Evolutionary conservation across 2,329 filamentous ascomycete species (phyloP).

Genomic region (Colletotrichum sp.): DNA sequence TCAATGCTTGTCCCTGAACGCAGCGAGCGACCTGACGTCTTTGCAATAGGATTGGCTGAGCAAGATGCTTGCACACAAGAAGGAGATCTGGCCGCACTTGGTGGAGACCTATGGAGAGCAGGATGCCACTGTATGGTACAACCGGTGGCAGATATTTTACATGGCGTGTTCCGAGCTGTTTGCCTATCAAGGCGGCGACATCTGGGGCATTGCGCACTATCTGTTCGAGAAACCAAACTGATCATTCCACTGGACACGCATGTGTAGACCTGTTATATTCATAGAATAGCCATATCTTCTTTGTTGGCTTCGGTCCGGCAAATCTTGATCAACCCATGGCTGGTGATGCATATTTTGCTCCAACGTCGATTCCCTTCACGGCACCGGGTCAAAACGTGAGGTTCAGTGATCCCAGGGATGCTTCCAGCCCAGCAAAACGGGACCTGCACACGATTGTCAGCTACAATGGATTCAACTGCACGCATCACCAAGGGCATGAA

Average conservation of each 20-base stretch:
- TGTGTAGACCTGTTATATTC: not conserved
- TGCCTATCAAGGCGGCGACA: slow-evolving; percentile 67
- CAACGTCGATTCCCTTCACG: not conserved
- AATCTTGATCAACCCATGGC: not conserved
- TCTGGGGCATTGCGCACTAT: slow-evolving; percentile 72
- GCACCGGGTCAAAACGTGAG: not conserved
- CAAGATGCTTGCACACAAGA: slow-evolving; percentile 63
- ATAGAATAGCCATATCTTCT: not conserved
- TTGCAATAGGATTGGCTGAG: slow-evolving; percentile 61
- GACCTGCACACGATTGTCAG: slow-evolving; percentile 45
- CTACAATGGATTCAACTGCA: not conserved
- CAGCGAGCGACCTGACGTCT: not conserved
- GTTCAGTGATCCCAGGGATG: slow-evolving; percentile 94
- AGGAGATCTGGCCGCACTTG: slow-evolving; percentile 67
- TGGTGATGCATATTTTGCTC: not conserved
- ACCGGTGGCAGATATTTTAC: slow-evolving; percentile 76
- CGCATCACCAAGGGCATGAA: not conserved
- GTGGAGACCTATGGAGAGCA: slow-evolving; percentile 69
- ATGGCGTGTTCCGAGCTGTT: slow-evolving; percentile 75
- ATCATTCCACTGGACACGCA: not conserved
- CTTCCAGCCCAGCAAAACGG: slow-evolving; percentile 88
- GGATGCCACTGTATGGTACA: slow-evolving; percentile 66
- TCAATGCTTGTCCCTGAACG: not conserved
- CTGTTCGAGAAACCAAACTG: slow-evolving; percentile 63
- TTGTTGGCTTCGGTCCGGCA: not conserved